Conservation (phyloP, 768 basidiomycete species). For the Tulasnella sp. region DNA sequence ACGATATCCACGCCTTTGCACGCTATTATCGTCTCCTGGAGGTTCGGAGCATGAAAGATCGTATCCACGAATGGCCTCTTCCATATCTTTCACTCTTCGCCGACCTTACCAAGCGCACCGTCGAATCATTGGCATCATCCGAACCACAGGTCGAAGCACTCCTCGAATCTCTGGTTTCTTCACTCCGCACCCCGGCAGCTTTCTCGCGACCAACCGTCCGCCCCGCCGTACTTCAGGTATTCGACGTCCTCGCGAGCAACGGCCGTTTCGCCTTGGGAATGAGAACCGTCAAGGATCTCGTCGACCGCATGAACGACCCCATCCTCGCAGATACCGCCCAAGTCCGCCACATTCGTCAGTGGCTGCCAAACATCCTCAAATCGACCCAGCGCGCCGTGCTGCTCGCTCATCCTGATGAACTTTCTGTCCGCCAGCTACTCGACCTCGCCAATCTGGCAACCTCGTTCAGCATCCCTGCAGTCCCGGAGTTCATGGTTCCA, state of each 20-base stretch:
- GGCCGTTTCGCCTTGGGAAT: background rate
- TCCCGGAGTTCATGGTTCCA: slow-evolving; percentile 27
- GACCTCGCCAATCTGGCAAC: background rate
- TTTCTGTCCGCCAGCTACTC: background rate
- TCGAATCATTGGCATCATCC: slow-evolving; percentile 9
- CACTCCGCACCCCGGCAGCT: background rate
- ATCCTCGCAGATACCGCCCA: slow-evolving; percentile 6
- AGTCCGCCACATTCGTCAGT: background rate
- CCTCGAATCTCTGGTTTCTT: background rate
- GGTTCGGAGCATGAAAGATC: background rate
- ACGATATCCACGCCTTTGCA: background rate
- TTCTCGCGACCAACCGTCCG: slow-evolving; percentile 10
- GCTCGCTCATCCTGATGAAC: background rate
- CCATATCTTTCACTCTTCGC: slow-evolving; percentile 15
- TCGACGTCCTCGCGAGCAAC: slow-evolving; percentile 1
- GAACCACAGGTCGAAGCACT: slow-evolving; percentile 10
- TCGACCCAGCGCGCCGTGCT: background rate
- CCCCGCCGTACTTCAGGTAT: background rate
- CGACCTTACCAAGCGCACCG: background rate
- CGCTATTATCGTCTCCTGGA: background rate
- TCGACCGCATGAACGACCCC: background rate
- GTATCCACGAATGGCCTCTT: background rate
- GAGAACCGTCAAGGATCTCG: background rate
- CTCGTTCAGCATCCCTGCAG: background rate
- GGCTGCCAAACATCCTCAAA: background rate